These are phyloP conservation scores for Gossypium aridum DNA, from an alignment of 441 rosid species.

Conservation along the genomic window DNA sequence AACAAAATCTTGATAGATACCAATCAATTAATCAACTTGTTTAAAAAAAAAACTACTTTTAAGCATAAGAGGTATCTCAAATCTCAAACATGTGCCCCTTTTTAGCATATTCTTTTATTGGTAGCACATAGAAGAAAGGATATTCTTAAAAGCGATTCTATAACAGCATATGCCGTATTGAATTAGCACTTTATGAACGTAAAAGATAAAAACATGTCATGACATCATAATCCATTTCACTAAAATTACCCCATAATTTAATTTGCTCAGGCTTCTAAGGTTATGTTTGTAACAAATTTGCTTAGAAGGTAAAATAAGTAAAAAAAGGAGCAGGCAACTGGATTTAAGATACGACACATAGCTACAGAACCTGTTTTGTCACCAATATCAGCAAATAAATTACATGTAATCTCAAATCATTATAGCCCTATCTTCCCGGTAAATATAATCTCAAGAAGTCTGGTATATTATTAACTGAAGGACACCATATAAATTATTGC, in stretches of 20 bases:
- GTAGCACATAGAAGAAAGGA: conserved; percentile 23
- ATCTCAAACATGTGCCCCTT: background rate
- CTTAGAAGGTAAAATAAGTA: background rate
- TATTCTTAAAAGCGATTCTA: conserved; percentile 31
- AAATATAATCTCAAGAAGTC: conserved; percentile 8
- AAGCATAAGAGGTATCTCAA: background rate
- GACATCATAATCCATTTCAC: background rate
- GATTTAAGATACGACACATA: background rate
- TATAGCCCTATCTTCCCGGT: conserved; percentile 12
- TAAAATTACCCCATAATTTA: background rate
- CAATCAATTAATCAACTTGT: too few relatives aligned
- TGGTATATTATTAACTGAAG: background rate
- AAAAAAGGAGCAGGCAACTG: background rate
- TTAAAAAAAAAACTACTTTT: background rate
- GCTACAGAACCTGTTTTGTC: too few relatives aligned
- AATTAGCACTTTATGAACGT: background rate
- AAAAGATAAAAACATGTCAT: background rate
- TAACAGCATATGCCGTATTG: conserved; percentile 15
- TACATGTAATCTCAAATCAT: background rate
- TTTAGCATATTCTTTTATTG: conserved; percentile 34
- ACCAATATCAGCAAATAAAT: background rate
- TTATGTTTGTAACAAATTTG: background rate
- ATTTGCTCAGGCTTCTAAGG: background rate
- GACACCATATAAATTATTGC: conserved; percentile 7
- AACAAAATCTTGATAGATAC: background rate